Conservation (phyloP, 192 early-diverging fungal species). For the Linnemannia schmuckeri region DNA sequence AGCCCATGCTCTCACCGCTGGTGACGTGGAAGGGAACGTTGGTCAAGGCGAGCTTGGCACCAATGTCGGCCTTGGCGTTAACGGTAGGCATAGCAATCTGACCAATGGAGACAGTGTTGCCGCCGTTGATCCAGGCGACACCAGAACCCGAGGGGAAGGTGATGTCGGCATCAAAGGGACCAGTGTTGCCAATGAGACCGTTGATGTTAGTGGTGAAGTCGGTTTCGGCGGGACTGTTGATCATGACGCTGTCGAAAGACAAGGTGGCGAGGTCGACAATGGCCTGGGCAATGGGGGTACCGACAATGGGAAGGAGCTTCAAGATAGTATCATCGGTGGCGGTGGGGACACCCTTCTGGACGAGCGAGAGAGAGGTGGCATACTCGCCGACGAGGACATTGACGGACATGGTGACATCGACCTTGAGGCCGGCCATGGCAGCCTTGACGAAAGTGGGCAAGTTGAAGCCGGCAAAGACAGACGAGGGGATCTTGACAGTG, state of each 20-base stretch:
- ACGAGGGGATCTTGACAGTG: slow-evolving; percentile 40
- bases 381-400: slow-evolving; percentile 65
- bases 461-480: slow-evolving; percentile 62
- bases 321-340: slow-evolving; percentile 62
- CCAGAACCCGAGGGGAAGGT: slow-evolving; percentile 51
- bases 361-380: slow-evolving; percentile 51
- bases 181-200: slow-evolving; percentile 54
- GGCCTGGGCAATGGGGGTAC: slow-evolving; percentile 66
- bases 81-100: slow-evolving; percentile 61
- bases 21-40: slow-evolving; percentile 59
- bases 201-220: slow-evolving; percentile 54
- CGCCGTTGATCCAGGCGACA: slow-evolving; percentile 52
- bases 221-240: slow-evolving; percentile 52
- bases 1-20: slow-evolving; percentile 57
- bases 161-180: slow-evolving; percentile 56
- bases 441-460: slow-evolving; percentile 58
- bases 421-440: slow-evolving; percentile 61
- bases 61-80: slow-evolving; percentile 56
- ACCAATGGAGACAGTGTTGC: slow-evolving; percentile 47
- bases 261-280: slow-evolving; percentile 59
- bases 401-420: slow-evolving; percentile 62
- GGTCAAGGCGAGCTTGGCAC: slow-evolving; percentile 61
- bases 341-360: slow-evolving; percentile 59
- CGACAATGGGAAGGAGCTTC: slow-evolving; percentile 65
- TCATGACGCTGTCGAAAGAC: slow-evolving; percentile 38